A percentile compares a stretch with the other conserved stretches of the same genome.
Evolutionary conservation across 2,329 filamentous ascomycete genomes (phyloP).

Genomic region (Fusarium torreyae): DNA sequence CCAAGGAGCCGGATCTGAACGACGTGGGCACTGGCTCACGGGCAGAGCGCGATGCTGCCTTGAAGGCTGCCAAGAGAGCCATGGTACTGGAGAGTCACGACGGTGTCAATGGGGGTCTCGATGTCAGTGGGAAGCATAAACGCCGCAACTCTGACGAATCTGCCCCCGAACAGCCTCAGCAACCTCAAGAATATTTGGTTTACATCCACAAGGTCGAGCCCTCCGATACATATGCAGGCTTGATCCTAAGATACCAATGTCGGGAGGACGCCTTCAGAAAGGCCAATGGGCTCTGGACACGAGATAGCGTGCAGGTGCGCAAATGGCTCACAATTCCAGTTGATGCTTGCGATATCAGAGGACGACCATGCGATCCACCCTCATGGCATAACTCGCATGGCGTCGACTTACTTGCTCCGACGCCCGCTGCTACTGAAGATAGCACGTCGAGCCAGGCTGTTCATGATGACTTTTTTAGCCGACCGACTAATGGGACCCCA

Average conservation of each 20-base stretch:
- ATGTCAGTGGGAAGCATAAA: conserved; percentile 72
- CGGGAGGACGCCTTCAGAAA: conserved; percentile 86
- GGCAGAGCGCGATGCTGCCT: conserved; percentile 67
- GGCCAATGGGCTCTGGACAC: conserved; percentile 94
- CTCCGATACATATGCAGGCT: conserved; percentile 89
- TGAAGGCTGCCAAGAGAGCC: conserved; percentile 70
- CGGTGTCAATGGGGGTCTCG: conserved; percentile 71
- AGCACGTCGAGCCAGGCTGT: conserved; percentile 39
- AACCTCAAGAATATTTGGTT: conserved; percentile 82
- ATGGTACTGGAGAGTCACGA: conserved; percentile 74
- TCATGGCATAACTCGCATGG: conserved; percentile 57
- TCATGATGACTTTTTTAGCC: conserved; percentile 61
- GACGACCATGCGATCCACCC: conserved; percentile 74
- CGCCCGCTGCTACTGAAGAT: conserved; percentile 56
- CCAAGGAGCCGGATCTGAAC: conserved; percentile 55
- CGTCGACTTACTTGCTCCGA: conserved; percentile 67
- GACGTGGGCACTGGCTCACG: conserved; percentile 70
- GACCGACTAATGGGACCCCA: conserved; percentile 53
- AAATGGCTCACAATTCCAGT: conserved; percentile 88
- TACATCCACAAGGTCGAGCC: conserved; percentile 90
- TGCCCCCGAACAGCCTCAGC: conserved; percentile 68
- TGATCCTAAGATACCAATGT: conserved; percentile 92
- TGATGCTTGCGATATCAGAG: conserved; percentile 88
- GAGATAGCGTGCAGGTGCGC: conserved; percentile 89
- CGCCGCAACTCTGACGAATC: conserved; percentile 78